Evolutionary conservation across 2,329 filamentous ascomycete genomes (phyloP).

Genomic region (Fusarium aywerte): DNA sequence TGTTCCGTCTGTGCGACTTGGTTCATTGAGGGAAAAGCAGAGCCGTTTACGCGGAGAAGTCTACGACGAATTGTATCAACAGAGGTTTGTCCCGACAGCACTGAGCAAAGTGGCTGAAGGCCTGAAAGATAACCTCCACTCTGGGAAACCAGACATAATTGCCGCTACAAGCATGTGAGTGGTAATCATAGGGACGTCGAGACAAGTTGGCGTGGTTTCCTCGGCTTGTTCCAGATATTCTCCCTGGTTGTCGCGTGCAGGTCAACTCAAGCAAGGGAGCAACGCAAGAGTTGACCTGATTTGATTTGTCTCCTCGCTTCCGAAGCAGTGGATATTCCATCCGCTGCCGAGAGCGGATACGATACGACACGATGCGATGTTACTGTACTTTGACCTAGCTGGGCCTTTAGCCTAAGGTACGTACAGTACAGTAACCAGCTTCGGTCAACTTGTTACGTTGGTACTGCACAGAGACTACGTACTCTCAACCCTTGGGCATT

Average conservation of each 20-base stretch:
- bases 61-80: not conserved
- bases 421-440: not conserved
- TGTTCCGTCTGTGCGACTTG: conserved; percentile 1
- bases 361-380: conserved; percentile 25
- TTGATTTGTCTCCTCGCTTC: conserved; percentile 27
- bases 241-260: conserved; percentile 20
- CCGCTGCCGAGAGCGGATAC: conserved; percentile 32
- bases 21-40: not conserved
- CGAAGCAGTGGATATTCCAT: conserved; percentile 24
- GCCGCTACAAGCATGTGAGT: not conserved
- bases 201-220: not conserved
- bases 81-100: not conserved
- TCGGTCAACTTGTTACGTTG: conserved; percentile 10
- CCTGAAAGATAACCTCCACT: conserved; percentile 18
- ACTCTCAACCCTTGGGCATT: not conserved
- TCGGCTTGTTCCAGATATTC: conserved; percentile 3
- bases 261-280: not conserved
- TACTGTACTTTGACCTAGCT: not conserved
- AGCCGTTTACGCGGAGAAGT: conserved; percentile 21
- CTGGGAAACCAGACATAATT: not conserved
- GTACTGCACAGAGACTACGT: not conserved
- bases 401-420: conserved; percentile 16
- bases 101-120: conserved; percentile 5
- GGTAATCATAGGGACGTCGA: conserved; percentile 9
- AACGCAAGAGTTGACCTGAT: not conserved